Conservation (phyloP, 2,329 filamentous ascomycete genomes). For the Fonsecaea pedrosoi region DNA sequence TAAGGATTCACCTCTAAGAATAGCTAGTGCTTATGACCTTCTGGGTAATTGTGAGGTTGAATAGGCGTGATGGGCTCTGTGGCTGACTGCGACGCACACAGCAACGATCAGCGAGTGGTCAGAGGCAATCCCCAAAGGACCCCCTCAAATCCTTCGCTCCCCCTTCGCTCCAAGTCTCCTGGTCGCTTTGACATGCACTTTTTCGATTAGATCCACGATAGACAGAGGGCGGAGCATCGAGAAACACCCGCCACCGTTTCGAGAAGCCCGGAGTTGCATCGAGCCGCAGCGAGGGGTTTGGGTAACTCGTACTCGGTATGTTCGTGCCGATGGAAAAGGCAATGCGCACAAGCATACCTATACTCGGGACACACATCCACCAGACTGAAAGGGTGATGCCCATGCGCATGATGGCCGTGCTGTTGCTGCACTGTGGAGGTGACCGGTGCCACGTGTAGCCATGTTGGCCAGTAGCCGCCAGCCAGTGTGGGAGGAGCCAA, state of each 20-base stretch:
- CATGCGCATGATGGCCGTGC: neutral
- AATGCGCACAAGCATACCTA: neutral
- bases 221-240: neutral
- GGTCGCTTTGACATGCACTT: slow-evolving; percentile 6
- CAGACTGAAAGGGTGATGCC: neutral
- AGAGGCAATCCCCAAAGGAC: neutral
- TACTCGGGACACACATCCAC: neutral
- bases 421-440: neutral
- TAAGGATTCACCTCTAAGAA: slow-evolving; percentile 30
- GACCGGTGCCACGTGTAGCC: neutral
- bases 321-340: neutral
- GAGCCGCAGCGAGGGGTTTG: neutral
- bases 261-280: neutral
- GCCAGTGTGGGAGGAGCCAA: neutral
- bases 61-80: slow-evolving; percentile 2
- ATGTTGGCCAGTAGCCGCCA: neutral
- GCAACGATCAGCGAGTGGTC: neutral
- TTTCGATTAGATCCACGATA: slow-evolving; percentile 7
- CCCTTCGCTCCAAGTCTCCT: neutral
- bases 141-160: neutral
- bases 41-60: neutral
- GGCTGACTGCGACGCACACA: slow-evolving; percentile 18
- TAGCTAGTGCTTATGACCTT: slow-evolving; percentile 35
- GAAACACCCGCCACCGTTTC: slow-evolving; percentile 6
- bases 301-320: no score